Evolutionary conservation across 139 green algal genomes (phyloP).

Genomic region (Coelastrella sp.): DNA sequence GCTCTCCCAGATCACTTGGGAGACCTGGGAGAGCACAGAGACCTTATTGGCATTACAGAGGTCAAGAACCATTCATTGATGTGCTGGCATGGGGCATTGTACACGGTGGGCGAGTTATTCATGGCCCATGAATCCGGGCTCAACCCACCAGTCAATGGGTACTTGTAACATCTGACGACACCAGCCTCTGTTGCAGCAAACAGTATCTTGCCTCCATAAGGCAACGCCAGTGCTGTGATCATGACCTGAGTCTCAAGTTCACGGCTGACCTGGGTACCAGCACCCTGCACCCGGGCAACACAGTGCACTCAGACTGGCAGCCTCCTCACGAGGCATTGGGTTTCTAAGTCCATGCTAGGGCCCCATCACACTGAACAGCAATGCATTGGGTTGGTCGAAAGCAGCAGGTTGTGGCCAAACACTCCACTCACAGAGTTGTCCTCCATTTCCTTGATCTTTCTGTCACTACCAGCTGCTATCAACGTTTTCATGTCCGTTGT

Average conservation of each 20-base stretch:
- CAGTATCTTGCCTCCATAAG: constrained; percentile 63
- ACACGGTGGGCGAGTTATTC: neutral
- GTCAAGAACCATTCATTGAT: neutral
- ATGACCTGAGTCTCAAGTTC: constrained; percentile 75
- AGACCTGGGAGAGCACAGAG: no score
- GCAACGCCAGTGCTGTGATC: constrained; percentile 43
- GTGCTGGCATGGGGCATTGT: neutral
- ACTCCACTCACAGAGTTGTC: constrained; percentile 54
- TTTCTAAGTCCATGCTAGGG: no score
- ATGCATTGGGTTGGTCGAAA: no score
- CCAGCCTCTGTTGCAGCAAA: constrained; percentile 85
- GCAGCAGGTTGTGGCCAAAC: no score
- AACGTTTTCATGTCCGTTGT: constrained; percentile 76
- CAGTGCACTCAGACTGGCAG: neutral
- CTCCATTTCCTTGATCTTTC: constrained; percentile 90
- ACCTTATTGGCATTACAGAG: neutral
- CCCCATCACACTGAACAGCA: no score
- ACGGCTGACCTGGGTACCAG: constrained; percentile 76
- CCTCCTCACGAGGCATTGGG: no score
- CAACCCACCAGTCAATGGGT: constrained; percentile 41
- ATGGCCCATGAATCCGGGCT: no score
- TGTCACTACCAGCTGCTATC: constrained; percentile 71
- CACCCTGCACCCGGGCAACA: constrained; percentile 40
- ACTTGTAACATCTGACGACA: constrained; percentile 85
- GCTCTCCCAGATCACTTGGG: no score